Evolutionary conservation across 1,284 basidiomycete genomes (phyloP).

Genomic region (Microbotryomycetes sp.): DNA sequence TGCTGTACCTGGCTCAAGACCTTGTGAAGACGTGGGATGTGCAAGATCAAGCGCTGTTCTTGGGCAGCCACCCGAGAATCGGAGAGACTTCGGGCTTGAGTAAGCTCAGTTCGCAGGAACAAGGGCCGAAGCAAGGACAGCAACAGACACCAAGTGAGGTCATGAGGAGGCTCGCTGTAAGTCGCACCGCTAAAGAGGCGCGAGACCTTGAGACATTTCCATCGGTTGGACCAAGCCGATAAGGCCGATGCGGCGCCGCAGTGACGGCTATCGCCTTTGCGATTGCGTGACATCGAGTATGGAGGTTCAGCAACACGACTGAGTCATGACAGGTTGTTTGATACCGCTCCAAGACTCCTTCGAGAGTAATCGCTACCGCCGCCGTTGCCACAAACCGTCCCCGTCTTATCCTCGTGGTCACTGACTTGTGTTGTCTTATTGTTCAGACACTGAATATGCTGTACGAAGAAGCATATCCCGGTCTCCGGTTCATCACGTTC

Average conservation of each 20-base stretch:
- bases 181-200: background rate
- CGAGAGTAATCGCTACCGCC: too few species aligned
- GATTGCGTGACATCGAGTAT: too few species aligned
- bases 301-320: too few species aligned
- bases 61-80: conserved; percentile 78
- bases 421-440: too few species aligned
- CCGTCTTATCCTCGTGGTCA: too few species aligned
- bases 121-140: conserved; percentile 45
- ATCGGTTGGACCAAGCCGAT: too few species aligned
- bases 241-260: too few species aligned
- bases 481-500: conserved; percentile 79
- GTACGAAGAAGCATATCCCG: conserved; percentile 66
- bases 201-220: background rate
- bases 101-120: conserved; percentile 65
- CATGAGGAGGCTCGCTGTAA: conserved; percentile 31
- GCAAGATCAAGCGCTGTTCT: conserved; percentile 57
- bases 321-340: too few species aligned
- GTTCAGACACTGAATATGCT: conserved; percentile 58
- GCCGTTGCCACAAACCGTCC: too few species aligned
- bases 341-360: too few species aligned
- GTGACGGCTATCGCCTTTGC: too few species aligned
- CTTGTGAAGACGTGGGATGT: conserved; percentile 55
- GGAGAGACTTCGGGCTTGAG: conserved; percentile 67
- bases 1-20: conserved; percentile 56
- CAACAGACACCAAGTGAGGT: conserved; percentile 31